A percentile compares a stretch with the other conserved stretches of the same genome.
Evolutionary conservation across 2,329 filamentous ascomycete species (phyloP).

Genomic region (Paecilomyces dactylethromorphus): DNA sequence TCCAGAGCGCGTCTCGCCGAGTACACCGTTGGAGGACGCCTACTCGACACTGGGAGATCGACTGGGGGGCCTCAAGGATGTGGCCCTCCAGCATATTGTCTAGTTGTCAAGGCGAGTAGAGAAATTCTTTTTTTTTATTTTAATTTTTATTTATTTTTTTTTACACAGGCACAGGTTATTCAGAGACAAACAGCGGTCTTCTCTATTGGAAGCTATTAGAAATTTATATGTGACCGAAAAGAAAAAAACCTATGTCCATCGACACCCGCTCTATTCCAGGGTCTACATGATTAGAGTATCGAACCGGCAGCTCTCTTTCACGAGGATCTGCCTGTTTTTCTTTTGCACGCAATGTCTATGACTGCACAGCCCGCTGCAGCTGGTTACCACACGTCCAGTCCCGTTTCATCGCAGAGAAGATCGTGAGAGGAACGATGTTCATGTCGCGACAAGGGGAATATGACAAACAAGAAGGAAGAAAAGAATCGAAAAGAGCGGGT

Average conservation of each 20-base stretch:
- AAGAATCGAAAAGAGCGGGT: background rate
- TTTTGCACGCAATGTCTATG: background rate
- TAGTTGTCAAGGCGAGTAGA: too few species aligned
- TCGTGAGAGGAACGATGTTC: background rate
- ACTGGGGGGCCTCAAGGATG: background rate
- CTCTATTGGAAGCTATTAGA: background rate
- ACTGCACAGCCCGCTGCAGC: background rate
- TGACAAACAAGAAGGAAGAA: conserved; percentile 11
- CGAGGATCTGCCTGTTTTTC: background rate
- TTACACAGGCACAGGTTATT: background rate
- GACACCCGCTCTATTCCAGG: background rate
- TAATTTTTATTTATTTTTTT: too few species aligned
- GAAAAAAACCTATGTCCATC: background rate
- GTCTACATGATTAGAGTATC: background rate
- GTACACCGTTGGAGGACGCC: background rate
- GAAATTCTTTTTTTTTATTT: too few species aligned
- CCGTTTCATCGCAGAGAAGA: background rate
- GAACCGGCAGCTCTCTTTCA: background rate
- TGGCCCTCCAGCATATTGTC: background rate
- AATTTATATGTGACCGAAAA: background rate
- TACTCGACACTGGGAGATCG: background rate
- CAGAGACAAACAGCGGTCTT: background rate
- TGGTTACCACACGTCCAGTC: background rate
- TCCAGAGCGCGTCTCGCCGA: background rate
- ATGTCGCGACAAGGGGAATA: background rate